Evolutionary conservation across 2,329 filamentous ascomycete genomes (phyloP).

Genomic region (Talaromyces pinophilus): DNA sequence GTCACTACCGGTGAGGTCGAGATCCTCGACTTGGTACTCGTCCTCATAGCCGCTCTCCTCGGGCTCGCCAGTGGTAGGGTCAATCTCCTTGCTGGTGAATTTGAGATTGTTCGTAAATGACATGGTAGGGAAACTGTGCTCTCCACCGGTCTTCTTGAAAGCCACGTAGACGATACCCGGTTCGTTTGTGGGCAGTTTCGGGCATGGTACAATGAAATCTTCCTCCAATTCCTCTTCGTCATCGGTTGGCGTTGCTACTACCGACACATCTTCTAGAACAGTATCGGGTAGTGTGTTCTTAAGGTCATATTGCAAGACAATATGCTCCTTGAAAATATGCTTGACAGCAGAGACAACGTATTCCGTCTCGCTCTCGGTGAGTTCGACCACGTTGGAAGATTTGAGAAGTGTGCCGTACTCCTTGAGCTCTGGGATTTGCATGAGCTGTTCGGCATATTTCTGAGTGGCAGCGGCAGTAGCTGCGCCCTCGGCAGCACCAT

Average conservation of each 20-base stretch:
- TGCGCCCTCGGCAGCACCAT: conserved; percentile 69
- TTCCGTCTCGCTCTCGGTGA: conserved; percentile 96
- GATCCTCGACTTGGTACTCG: conserved; percentile 93
- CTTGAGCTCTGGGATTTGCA: conserved; percentile 86
- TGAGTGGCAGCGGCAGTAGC: conserved; percentile 78
- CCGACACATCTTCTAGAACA: conserved; percentile 83
- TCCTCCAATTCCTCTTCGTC: conserved; percentile 77
- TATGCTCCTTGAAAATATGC: conserved; percentile 95
- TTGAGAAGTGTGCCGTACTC: conserved; percentile 90
- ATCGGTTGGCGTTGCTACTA: conserved; percentile 75
- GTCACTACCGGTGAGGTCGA: conserved; percentile 87
- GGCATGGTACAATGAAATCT: conserved; percentile 88
- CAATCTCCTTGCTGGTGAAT: conserved; percentile 97
- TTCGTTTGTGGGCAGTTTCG: conserved; percentile 78
- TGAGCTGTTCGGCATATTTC: conserved; percentile 83
- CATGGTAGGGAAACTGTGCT: conserved; percentile 72
- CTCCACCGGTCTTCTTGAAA: conserved; percentile 80
- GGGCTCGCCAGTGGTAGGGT: conserved; percentile 87
- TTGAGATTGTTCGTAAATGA: conserved; percentile 91
- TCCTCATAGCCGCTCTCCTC: conserved; percentile 94
- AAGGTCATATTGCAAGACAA: conserved; percentile 94
- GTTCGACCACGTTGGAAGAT: conserved; percentile 79
- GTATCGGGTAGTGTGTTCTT: conserved; percentile 95
- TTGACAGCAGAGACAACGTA: conserved; percentile 94
- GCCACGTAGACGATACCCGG: conserved; percentile 94